Evolutionary conservation across 2,329 filamentous ascomycete species (phyloP), one percentile per base, ranked within the genome.

Genomic region (Pseudogymnoascus sp.): DNA sequence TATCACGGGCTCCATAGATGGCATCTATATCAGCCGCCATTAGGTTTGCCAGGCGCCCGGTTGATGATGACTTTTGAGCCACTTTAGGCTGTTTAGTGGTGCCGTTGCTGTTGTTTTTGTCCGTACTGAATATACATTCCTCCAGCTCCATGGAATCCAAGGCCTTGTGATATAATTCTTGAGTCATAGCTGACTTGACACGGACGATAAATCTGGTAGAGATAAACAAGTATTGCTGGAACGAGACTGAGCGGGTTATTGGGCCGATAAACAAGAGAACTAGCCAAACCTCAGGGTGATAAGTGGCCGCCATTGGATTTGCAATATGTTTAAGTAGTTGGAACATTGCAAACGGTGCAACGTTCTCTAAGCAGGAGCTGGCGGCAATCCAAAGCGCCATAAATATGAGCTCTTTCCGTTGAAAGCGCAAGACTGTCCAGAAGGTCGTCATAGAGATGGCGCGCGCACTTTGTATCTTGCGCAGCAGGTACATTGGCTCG

Each of bases 11-110:
- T 25, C 72, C 77, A 63, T 76, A 81, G 33, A 86, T 77, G 28
- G 81, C 80, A 62, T 85, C 82, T 8, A 86, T 76, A 66, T 86
- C 83, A 28, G 81, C 81, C 7, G 82, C 80, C 81, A 85, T 84
- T 61, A 86, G 75, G 62, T 83, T 85, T 12, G 81, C 80, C 52
- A 84, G 70, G 14, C 80, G 76, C 14, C 81, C 81, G 6, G 76
- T 2, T 83, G 82, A 49, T 78, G 80, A 65, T 79, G 78, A 66
- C 86, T 85, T 8, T 85, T 75, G 68, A 85, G 83, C 66, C 85
- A 11, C 31, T 11, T 33, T 33, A 33, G 31, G 8, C 31, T 33
- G 31, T 33, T 33, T 33, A 33, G 31, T 33, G 8, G 31, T 11
- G 31, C 31, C 31, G 31, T 33, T 33, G 31, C 31, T 33, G 31